Percentiles rank a stretch among this genome's conserved stretches.
phyloP scores from a whole-genome alignment of 139 green algal genomes.

The Asterochloris sp. region DNA sequence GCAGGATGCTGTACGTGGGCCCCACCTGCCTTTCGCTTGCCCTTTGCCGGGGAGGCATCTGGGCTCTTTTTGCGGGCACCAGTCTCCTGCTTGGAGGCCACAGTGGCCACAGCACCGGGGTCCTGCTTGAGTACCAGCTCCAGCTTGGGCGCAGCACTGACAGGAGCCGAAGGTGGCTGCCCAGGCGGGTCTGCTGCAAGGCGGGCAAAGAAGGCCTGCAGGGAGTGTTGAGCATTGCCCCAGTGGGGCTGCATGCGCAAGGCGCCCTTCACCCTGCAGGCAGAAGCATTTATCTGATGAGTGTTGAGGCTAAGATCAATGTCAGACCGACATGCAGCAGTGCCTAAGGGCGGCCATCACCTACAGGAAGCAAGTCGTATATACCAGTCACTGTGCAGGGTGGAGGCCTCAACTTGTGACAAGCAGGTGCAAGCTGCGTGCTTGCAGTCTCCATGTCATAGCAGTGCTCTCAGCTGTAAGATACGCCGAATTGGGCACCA shows the following conservation, averaged over 20 bases:
- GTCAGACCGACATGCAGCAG: not conserved
- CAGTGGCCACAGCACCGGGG: no score
- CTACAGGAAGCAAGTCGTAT: not conserved
- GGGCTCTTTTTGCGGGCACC: no score
- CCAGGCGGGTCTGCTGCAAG: slow-evolving; percentile 49
- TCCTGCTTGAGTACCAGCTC: not conserved
- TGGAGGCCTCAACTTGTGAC: not conserved
- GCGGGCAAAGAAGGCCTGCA: slow-evolving; percentile 51
- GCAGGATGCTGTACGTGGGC: not conserved
- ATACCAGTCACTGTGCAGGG: not conserved
- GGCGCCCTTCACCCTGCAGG: slow-evolving; percentile 26
- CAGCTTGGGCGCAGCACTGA: not conserved
- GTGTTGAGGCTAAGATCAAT: not conserved
- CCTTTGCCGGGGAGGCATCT: not conserved
- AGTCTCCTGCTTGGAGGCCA: not conserved
- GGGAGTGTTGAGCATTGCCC: slow-evolving; percentile 25
- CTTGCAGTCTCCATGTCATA: no score
- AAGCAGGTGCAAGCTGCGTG: no score
- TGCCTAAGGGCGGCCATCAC: no score
- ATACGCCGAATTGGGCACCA: no score
- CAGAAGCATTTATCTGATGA: not conserved
- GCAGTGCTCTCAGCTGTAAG: no score
- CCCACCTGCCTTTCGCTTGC: not conserved
- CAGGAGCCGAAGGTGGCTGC: not conserved
- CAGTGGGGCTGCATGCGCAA: slow-evolving; percentile 34